Percentiles rank a stretch among this genome's conserved stretches.
Conservation (phyloP, 2,329 filamentous ascomycete genomes). For the Cytospora piceae region DNA sequence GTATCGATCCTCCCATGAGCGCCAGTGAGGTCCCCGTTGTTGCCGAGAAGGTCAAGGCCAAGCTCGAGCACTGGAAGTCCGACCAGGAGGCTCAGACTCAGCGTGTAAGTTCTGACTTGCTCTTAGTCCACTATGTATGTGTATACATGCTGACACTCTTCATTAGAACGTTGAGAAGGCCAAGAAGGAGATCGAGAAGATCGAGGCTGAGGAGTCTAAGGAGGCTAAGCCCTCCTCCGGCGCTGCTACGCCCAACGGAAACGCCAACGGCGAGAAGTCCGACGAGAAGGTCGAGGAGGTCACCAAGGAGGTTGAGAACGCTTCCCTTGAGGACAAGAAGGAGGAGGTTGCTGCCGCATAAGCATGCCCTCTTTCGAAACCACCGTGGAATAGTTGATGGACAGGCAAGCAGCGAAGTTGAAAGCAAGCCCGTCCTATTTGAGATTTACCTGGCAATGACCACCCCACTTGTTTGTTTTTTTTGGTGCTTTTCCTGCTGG, state of each 20-base stretch:
- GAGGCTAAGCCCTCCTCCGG: slow-evolving; percentile 42
- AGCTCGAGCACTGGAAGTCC: slow-evolving; percentile 87
- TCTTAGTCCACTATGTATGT: neutral
- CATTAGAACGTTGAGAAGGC: slow-evolving; percentile 92
- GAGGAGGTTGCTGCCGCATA: slow-evolving; percentile 41
- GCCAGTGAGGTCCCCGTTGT: slow-evolving; percentile 78
- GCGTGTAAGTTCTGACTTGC: slow-evolving; percentile 64
- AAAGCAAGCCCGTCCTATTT: neutral
- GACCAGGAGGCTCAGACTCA: slow-evolving; percentile 90
- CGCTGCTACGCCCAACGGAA: slow-evolving; percentile 47
- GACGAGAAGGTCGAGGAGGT: slow-evolving; percentile 57
- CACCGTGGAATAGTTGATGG: neutral
- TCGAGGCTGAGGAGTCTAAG: slow-evolving; percentile 70
- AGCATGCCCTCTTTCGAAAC: neutral
- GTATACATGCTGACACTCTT: slow-evolving; percentile 6
- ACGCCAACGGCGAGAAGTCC: slow-evolving; percentile 49
- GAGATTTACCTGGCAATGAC: neutral
- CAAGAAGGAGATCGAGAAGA: slow-evolving; percentile 89
- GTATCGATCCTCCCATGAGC: slow-evolving; percentile 85
- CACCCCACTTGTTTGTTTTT: neutral
- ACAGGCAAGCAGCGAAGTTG: neutral
- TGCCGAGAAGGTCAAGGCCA: slow-evolving; percentile 88
- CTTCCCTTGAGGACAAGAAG: slow-evolving; percentile 57
- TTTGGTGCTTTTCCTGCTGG: neutral
- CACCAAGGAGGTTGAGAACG: slow-evolving; percentile 55